Base-by-base conservation (phyloP, 1,139 yeast genomes). In the Pichia sp. region DNA sequence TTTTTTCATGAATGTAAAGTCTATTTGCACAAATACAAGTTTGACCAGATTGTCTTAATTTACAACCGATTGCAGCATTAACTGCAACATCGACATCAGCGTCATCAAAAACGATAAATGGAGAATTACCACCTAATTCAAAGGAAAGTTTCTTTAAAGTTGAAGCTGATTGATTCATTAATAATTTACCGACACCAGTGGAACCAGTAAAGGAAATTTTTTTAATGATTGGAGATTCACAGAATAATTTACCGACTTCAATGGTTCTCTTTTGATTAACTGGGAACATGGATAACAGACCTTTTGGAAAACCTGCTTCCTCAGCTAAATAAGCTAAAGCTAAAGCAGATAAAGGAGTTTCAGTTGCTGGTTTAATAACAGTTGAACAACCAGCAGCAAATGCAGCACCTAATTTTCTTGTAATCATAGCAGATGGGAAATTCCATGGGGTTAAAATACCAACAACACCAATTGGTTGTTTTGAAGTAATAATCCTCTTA, bases 361-460 rank as follows among this genome's bases (percentile, higher is more conserved):
- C 94, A 9, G 81, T 69, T 33, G 94, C 96, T 7, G 98, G 97
- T 64, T 88, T 89, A 49, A 89, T 72, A 10, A 91, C 93, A 5
- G 87, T 72, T 2, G 97, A 80, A 64, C 97, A 91, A 4, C 98
- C 97, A 10, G 93, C 91, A 15, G 97, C 96, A 24, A 88, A 60
- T 1, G 96, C 95, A 27, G 96, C 96, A 27, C 88, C 96, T 36
- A 84, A 74, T 62, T 91, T 91, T 56, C 97, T 75, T 4, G 96
- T 78, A 49, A 89, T 86, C 97, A 91, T 89, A 6, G 96, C 95
- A 41, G 81, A 71, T 18, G 98, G 97, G 68, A 91, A 91, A 63
- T 91, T 91, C 96, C 97, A 91, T 19, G 97, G 97, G 6, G 96
- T 87, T 53, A 91, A 70, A 46, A 89, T 76, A 31, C 95, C 96